Base-by-base conservation (phyloP, 2,329 filamentous ascomycete genomes). In the Claviceps maximensis region DNA sequence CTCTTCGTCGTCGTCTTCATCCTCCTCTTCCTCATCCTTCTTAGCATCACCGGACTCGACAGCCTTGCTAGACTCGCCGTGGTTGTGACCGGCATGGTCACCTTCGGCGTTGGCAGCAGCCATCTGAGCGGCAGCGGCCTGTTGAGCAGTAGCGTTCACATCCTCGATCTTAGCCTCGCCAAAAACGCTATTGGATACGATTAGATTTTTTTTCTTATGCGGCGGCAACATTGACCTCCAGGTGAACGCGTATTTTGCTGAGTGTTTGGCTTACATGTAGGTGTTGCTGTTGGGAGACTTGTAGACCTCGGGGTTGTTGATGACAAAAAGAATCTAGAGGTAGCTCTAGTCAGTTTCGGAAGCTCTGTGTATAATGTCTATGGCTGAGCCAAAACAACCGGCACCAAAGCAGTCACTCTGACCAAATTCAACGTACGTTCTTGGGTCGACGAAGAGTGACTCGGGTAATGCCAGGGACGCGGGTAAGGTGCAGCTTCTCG, bases 121-220 rank as follows among this genome's bases (percentile, higher is more conserved):
- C 64, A 98, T 87, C 77, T 96, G 90, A 64, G 91, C 91, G 65
- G 93, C 93, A 62, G 87, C 60, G 41, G 60, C 89, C 66, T 91
- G 88, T 79, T 97, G 93, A 66, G 91, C 91, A 70, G 91, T 88
- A 65, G 93, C 94, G 85, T 97, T 98, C 67, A 97, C 81, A 75
- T 98, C 94, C 83, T 98, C 93, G 62, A 98, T 97, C 87, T 98
- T 98, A 70, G 94, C 93, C 81, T 98, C 94, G 73, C 93, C 93
- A 71, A 98, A 98, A 74, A 97, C 94, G 76, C 91, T 96, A 63
- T 55, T 23, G 15, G 6, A 49, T 15, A 41, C 33, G 4, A 36
- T 50, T 33, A 40, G 46, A 45, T 56, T 31, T 38, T 27, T 42
- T 49, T 9, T 4, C 3, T 42, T 23, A n/a, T 13, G 19, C 17